Base-by-base conservation (phyloP, 1,139 yeast species). In the Candida freyschussii region DNA sequence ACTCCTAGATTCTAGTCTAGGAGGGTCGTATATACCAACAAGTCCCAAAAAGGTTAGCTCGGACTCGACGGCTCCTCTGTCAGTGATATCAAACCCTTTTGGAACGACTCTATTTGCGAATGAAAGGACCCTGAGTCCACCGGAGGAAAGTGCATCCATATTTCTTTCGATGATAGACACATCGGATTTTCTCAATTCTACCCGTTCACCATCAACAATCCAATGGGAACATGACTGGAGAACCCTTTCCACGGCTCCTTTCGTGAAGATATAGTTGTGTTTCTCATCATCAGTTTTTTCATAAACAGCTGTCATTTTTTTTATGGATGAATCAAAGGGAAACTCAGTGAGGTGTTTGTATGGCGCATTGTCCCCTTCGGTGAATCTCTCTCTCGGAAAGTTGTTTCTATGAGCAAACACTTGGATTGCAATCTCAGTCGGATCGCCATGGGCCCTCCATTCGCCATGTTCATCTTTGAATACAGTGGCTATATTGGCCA, bases 401-500 rank as follows among this genome's bases (percentile, higher is more conserved):
- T 34, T 29, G 18, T 69, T 71, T 44, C 91, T 66, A 24, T 73
- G 60, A 13, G 75, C 69, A 53, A 82, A 81, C 0, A 83, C 87
- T 50, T 82, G 84, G 41, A 83, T 78, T 11, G 94, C 91, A 50
- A 80, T 75, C 59, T 83, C 94, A 4, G 94, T 83, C 23, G 94
- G 87, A 53, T 83, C 94, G 34, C 93, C 94, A 49, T 77, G 79
- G 12, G 85, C 86, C 47, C 73, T 75, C 91, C 93, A 83, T 27
- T 59, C 65, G 10, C 42, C 37, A 12, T 46, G 38, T 8, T 57
- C 59, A 17, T 55, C 58, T 41, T 67, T 58, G 40, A 64, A 65
- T 15, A 82, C 73, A 13, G 67, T 63, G 4, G 93, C 87, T 52
- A 81, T 75, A 49, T 83, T 83, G 21, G 91, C 91, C 47, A 83